phyloP scores from a whole-genome alignment of 805 yeast genomes.

The Saturnispora gosingensis region DNA sequence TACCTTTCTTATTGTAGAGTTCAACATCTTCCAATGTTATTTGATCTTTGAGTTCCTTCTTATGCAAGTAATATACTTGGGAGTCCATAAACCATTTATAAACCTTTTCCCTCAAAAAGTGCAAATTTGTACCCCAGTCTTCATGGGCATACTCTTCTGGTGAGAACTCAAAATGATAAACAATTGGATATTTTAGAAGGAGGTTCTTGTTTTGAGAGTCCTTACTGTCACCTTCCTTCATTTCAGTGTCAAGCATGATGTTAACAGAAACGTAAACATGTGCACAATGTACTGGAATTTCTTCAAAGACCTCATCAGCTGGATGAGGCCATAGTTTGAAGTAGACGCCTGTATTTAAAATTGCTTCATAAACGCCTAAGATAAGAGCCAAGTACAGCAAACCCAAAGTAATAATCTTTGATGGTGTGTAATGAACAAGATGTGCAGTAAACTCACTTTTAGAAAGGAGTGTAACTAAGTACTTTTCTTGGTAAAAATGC shows the following conservation, averaged over 20 bases:
- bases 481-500: conserved; percentile 8
- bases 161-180: conserved; percentile 67
- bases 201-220: conserved; percentile 8
- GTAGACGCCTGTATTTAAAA: conserved; percentile 18
- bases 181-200: conserved; percentile 30
- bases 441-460: conserved; percentile 17
- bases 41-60: conserved; percentile 10
- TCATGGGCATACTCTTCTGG: conserved; percentile 74
- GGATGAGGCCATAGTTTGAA: conserved; percentile 24
- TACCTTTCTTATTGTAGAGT: conserved; percentile 28
- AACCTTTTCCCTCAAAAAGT: conserved; percentile 48
- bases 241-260: conserved; percentile 17
- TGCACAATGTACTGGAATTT: conserved; percentile 72
- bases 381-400: conserved; percentile 19
- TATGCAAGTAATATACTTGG: conserved; percentile 20
- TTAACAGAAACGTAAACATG: conserved; percentile 53
- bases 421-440: conserved; percentile 17
- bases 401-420: conserved; percentile 20
- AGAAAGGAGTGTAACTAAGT: conserved; percentile 11
- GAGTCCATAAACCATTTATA: conserved; percentile 45
- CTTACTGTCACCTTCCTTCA: conserved; percentile 10
- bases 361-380: conserved; percentile 19
- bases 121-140: conserved; percentile 61
- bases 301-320: conserved; percentile 50
- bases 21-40: conserved; percentile 25